Base-by-base conservation (phyloP, 495 filamentous ascomycete species). In the Penicillium argentinense region DNA sequence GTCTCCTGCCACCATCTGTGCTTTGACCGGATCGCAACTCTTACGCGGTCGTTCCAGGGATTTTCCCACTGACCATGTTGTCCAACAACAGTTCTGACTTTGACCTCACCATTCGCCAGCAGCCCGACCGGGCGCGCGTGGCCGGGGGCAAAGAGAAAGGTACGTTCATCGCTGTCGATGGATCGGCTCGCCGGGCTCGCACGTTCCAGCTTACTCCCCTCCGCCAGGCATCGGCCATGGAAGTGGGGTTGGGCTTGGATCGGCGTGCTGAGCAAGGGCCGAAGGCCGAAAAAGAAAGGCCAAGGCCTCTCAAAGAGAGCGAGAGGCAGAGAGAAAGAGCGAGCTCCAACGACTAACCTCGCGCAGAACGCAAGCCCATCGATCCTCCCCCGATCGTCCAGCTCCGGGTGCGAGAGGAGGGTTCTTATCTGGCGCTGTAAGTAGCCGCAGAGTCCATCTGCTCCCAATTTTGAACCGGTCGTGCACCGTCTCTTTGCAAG, bases 331-430 rank as follows among this genome's bases (percentile, higher is more conserved):
- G n/a, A n/a, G n/a, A n/a, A n/a, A n/a, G n/a, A n/a, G n/a, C n/a
- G n/a, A n/a, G n/a, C n/a, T n/a, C n/a, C n/a, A n/a, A n/a, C n/a
- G n/a, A n/a, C n/a, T n/a, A n/a, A n/a, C n/a, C n/a, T n/a, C n/a
- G n/a, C n/a, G n/a, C 33, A 36, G 93, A 90, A 55, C 86, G 93
- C 54, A 96, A 95, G 67, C 90, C 93, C 3, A 84, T 98, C 60
- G 93, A 98, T 62, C 93, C 93, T 36, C 93, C 92, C 18, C 93
- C 93, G 41, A 89, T 97, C 60, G 77, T 97, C 22, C 88, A 96
- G 69, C 74, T 97, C 28, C 78, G 79, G 39, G 83, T 95, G 54
- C 80, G 76, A 50, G 76, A 78, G 54, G 75, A 82, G 48, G 68
- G 61, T 37, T 74, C 76, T 28, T 91, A 96, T 65, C 84, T 89